Evolutionary conservation across 2,329 filamentous ascomycete species (phyloP).

Genomic region (Fusarium luffae): DNA sequence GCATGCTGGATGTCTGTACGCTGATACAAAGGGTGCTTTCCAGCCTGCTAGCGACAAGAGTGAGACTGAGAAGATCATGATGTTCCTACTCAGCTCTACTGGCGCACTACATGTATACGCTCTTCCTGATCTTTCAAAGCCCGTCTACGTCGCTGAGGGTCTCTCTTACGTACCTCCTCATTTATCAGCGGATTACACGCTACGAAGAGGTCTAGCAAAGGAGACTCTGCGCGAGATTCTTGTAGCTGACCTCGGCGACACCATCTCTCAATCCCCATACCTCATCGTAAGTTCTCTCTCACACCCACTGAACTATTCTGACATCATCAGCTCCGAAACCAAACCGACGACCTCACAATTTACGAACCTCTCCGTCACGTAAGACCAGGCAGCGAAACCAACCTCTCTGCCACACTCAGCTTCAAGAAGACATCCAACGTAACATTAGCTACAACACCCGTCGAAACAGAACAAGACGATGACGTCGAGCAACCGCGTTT

Average conservation of each 20-base stretch:
- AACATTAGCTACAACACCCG: conserved; percentile 68
- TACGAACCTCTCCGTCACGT: conserved; percentile 80
- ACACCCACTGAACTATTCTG: no score
- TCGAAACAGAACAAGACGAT: conserved; percentile 63
- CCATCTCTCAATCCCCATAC: conserved; percentile 76
- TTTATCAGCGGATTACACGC: conserved; percentile 75
- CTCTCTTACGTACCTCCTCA: conserved; percentile 81
- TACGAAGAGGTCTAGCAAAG: conserved; percentile 75
- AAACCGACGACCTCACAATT: conserved; percentile 83
- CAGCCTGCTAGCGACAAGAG: conserved; percentile 55
- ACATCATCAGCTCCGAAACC: conserved; percentile 74
- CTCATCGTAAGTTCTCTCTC: conserved; percentile 72
- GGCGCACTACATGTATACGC: conserved; percentile 83
- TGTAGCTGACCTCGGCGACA: conserved; percentile 86
- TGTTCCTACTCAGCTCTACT: conserved; percentile 81
- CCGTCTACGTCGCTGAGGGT: conserved; percentile 80
- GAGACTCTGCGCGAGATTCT: conserved; percentile 83
- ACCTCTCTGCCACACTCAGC: conserved; percentile 68
- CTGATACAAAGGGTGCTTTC: conserved; percentile 71
- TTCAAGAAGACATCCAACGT: conserved; percentile 82
- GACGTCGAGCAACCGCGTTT: conserved; percentile 58
- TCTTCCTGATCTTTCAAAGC: conserved; percentile 76
- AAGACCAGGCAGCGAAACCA: conserved; percentile 50
- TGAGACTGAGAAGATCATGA: conserved; percentile 65
- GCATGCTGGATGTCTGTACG: conserved; percentile 85